These are phyloP conservation scores for Pleurotus pulmonarius DNA, from an alignment of 768 basidiomycete species.

Conservation along the genomic window DNA sequence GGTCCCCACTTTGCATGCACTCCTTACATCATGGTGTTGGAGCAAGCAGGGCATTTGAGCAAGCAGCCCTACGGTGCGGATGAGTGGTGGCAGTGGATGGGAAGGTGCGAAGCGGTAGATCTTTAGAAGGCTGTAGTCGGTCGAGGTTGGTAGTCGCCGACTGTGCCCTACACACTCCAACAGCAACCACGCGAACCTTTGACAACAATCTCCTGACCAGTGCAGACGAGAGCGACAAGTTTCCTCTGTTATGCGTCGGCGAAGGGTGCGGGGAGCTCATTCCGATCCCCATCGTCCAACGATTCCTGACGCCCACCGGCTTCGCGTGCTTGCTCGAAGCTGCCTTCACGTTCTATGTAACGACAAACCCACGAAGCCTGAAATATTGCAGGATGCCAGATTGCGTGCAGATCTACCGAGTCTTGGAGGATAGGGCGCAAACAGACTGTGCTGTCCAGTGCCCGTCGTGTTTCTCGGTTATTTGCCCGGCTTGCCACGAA, in stretches of 20 bases:
- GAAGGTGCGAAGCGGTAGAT: no score
- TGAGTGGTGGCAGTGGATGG: no score
- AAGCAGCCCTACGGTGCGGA: no score
- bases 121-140: no score
- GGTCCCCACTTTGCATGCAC: no score
- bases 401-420: constrained; percentile 63
- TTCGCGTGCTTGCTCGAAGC: constrained; percentile 53
- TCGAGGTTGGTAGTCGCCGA: neutral
- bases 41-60: no score
- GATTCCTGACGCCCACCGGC: constrained; percentile 43
- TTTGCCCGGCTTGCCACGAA: constrained; percentile 44
- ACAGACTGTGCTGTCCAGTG: constrained; percentile 1
- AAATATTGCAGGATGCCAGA: constrained; percentile 72
- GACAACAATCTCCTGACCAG: constrained; percentile 29
- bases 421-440: neutral
- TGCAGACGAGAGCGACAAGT: constrained; percentile 38
- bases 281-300: constrained; percentile 47
- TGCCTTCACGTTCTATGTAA: constrained; percentile 52
- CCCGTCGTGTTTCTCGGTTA: constrained; percentile 32
- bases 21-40: no score
- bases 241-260: constrained; percentile 66
- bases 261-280: constrained; percentile 53
- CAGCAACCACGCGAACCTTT: neutral
- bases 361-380: constrained; percentile 50
- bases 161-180: neutral